These are phyloP conservation scores for Trichoderma reesei DNA, from an alignment of 495 filamentous ascomycete species.

Conservation along the genomic window DNA sequence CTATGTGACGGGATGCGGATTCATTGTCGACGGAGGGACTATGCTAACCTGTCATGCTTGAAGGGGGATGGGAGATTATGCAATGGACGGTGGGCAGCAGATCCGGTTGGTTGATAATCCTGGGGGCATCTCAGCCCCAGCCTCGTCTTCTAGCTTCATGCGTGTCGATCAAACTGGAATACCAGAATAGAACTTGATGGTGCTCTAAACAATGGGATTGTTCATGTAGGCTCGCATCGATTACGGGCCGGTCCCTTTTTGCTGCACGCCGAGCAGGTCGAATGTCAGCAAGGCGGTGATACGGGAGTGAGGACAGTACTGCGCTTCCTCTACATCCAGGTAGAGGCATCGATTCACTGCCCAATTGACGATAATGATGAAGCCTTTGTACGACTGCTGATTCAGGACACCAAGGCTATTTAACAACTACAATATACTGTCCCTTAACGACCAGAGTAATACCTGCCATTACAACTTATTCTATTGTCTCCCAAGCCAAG, in stretches of 20 bases:
- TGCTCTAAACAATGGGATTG: neutral
- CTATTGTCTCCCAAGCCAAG: neutral
- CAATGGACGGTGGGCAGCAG: neutral
- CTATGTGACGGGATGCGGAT: slow-evolving; percentile 25
- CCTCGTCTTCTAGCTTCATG: neutral
- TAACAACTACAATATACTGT: neutral
- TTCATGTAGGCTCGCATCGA: neutral
- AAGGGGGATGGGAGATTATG: neutral
- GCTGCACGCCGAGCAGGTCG: neutral
- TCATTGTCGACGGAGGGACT: slow-evolving; percentile 22
- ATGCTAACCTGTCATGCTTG: slow-evolving; percentile 1
- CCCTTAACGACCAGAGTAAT: neutral
- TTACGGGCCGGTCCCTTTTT: neutral
- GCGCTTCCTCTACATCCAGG: neutral
- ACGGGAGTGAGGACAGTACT: neutral
- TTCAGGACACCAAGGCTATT: neutral
- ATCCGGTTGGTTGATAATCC: neutral
- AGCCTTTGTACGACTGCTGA: neutral
- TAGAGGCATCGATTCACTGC: neutral
- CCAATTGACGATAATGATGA: neutral
- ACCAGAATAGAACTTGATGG: neutral
- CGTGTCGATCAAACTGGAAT: neutral
- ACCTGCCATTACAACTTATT: neutral
- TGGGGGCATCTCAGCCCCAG: neutral
- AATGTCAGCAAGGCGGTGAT: neutral